These are phyloP conservation scores for Azolla pinnata DNA, from an alignment of 75 land plant genomes.

Conservation along the genomic window DNA sequence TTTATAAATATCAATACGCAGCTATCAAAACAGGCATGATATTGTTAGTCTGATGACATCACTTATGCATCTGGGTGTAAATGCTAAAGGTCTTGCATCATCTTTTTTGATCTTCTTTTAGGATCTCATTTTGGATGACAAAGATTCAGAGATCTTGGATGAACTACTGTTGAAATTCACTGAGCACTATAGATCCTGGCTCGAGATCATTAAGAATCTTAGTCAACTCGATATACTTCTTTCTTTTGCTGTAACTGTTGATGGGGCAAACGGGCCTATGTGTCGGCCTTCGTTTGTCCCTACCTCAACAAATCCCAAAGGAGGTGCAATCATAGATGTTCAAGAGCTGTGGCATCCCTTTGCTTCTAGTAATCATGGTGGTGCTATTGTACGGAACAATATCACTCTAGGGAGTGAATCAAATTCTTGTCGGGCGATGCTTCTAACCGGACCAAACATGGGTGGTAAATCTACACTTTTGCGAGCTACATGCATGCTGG, in stretches of 20 bases:
- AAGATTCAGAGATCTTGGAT: conserved; percentile 53
- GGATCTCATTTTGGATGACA: conserved; percentile 40
- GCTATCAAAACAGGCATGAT: conserved; percentile 7
- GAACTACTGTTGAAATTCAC: conserved; percentile 44
- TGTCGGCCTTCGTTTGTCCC: conserved; percentile 56
- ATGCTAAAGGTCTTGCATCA: conserved; percentile 38
- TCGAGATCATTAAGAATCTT: conserved; percentile 44
- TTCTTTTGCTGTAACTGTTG: conserved; percentile 59
- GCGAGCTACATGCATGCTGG: conserved; percentile 82
- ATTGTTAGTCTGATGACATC: not conserved
- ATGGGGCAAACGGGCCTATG: conserved; percentile 40
- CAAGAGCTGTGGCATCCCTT: conserved; percentile 94
- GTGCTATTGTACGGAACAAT: conserved; percentile 59
- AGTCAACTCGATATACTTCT: conserved; percentile 63
- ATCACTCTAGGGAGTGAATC: conserved; percentile 44
- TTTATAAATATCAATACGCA: conserved; percentile 3
- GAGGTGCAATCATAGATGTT: conserved; percentile 45
- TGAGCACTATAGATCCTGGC: conserved; percentile 43
- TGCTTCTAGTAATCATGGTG: conserved; percentile 50
- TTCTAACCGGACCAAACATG: conserved; percentile 97
- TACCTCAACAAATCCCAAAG: conserved; percentile 7
- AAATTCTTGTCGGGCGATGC: conserved; percentile 41
- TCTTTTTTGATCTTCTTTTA: conserved; percentile 5
- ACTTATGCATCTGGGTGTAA: conserved; percentile 29
- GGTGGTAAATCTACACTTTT: conserved; percentile 93